These are phyloP conservation scores for Pythium guiyangense DNA, from an alignment of 352 stramenopile species.

Conservation along the genomic window DNA sequence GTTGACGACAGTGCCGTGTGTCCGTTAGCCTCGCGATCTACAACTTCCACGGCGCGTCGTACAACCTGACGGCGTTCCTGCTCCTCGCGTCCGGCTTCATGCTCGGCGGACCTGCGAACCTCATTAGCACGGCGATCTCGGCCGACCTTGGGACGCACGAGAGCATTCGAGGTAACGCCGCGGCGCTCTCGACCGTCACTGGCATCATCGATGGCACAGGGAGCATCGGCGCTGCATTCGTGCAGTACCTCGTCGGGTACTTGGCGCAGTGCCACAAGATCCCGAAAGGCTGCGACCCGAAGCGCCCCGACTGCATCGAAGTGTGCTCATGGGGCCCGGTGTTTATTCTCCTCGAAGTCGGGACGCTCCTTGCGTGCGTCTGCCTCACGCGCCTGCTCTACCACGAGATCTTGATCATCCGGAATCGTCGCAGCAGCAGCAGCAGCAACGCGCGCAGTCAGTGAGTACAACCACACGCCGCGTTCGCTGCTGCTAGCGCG, in stretches of 20 bases:
- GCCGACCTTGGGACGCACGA: conserved; percentile 94
- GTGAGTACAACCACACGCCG: conserved; percentile 1
- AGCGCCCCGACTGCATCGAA: conserved; percentile 44
- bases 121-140: conserved; percentile 97
- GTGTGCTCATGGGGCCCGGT: conserved; percentile 73
- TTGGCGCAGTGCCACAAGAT: conserved; percentile 69
- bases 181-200: conserved; percentile 95
- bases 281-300: conserved; percentile 47
- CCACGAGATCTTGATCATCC: conserved; percentile 61
- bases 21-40: conserved; percentile 45
- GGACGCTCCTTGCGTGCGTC: conserved; percentile 56
- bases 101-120: conserved; percentile 91
- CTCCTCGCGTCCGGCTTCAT: conserved; percentile 63
- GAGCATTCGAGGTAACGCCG: conserved; percentile 89
- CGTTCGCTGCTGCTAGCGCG: conserved; percentile 10
- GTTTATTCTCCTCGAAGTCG: conserved; percentile 63
- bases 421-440: conserved; percentile 22
- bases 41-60: conserved; percentile 58
- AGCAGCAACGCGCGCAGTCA: conserved; percentile 11
- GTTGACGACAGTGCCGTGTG: too few species aligned
- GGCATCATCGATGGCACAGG: conserved; percentile 97
- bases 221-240: conserved; percentile 91
- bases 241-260: conserved; percentile 80
- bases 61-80: conserved; percentile 38
- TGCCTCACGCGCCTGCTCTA: conserved; percentile 65